A percentile compares a stretch with the other conserved stretches of the same genome.
Conservation (phyloP, 208 protist species). For the Trypanosoma avium region DNA sequence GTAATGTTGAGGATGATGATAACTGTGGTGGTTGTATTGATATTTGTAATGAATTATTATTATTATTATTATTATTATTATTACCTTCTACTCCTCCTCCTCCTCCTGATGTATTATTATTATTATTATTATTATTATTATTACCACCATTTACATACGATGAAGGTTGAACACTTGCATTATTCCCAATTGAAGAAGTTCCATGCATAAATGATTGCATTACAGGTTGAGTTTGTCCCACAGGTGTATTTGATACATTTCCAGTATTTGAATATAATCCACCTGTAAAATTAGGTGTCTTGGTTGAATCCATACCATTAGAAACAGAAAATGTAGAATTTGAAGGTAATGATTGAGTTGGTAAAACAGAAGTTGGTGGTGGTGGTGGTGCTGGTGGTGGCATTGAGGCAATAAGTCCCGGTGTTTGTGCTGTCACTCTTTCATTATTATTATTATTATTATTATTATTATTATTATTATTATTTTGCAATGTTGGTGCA, state of each 20-base stretch:
- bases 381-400: conserved; percentile 26
- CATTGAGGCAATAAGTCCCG: conserved; percentile 10
- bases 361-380: too few species aligned
- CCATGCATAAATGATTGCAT: neutral
- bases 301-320: neutral
- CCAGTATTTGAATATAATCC: conserved; percentile 9
- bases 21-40: neutral
- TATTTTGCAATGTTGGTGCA: too few species aligned
- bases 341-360: conserved; percentile 23
- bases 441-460: conserved; percentile 3
- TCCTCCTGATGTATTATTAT: too few species aligned
- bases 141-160: neutral
- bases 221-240: neutral
- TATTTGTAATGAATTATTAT: neutral
- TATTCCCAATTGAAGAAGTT: neutral
- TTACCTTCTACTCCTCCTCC: neutral
- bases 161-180: neutral
- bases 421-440: neutral
- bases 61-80: neutral
- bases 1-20: neutral
- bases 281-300: conserved; percentile 11
- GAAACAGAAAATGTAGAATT: conserved; percentile 9
- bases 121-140: too few species aligned
- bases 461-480: too few species aligned
- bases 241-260: conserved; percentile 9